Base-by-base conservation (phyloP, 2,329 filamentous ascomycete species). In the Teratosphaeria pseudoeucalypti region DNA sequence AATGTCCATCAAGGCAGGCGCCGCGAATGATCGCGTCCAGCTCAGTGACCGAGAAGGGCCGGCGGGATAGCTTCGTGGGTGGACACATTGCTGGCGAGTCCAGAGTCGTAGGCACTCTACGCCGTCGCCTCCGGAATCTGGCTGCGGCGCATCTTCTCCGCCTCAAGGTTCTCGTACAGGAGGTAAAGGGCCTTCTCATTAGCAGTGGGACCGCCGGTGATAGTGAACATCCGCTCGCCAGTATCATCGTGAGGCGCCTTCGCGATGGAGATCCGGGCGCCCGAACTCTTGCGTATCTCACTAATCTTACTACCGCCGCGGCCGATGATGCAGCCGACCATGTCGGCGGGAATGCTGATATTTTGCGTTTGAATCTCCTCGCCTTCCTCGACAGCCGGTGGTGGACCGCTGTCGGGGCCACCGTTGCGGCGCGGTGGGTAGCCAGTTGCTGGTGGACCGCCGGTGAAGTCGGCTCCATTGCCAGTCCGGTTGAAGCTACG, bases 281-380 rank as follows among this genome's bases (percentile, higher is more conserved):
- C 92, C 58, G 94, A 99, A 63, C 87, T 92, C 81, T 96, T 95
- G 75, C 94, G 89, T 70, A 99, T 99, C 78, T 99, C 94, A 75
- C 90, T 96, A 73, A 99, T 99, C 84, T 99, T 99, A 80, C 84
- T 92, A 65, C 94, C 94, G 58, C 83, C 90, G 65, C 92, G 88
- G 66, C 94, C 94, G 73, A 99, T 99, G 78, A 99, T 99, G 78
- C 94, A 99, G 67, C 94, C 94, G 74, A 99, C 94, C 94, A 99
- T 99, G 79, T 99, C 94, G 55, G 94, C 92, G 29, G 94, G 94
- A 70, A 99, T 99, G 81, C 91, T 96, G 77, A 99, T 99, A 79
- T 99, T 99, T 73, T 99, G 94, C 1, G 94, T 99, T 76, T 96
- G 92, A 62, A 97, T 89, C 76, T 96, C 92, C 74, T 97, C 94